These are phyloP conservation scores for Lodderomyces metapsilosis DNA, from an alignment of 1,139 yeast species.

Conservation along the genomic window DNA sequence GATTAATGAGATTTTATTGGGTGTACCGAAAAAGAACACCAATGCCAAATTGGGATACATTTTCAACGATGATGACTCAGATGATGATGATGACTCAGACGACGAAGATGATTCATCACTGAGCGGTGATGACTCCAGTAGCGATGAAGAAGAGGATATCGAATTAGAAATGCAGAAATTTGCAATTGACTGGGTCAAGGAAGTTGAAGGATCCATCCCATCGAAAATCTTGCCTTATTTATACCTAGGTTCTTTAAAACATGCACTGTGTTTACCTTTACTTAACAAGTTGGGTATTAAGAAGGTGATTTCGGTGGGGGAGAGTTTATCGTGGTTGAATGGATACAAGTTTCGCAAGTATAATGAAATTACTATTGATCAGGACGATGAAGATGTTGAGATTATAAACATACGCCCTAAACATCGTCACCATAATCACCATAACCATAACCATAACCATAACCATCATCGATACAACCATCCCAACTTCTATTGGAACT, in stretches of 20 bases:
- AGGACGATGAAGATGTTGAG: slow-evolving; percentile 35
- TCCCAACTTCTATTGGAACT: slow-evolving; percentile 6
- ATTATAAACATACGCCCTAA: slow-evolving; percentile 26
- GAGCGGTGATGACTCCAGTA: slow-evolving; percentile 4
- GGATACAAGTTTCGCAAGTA: slow-evolving; percentile 29
- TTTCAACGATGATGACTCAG: background rate
- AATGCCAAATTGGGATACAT: slow-evolving; percentile 16
- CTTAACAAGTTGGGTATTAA: slow-evolving; percentile 66
- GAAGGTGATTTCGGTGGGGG: slow-evolving; percentile 86
- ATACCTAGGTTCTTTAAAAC: slow-evolving; percentile 80
- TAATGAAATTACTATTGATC: slow-evolving; percentile 25
- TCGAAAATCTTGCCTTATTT: slow-evolving; percentile 77
- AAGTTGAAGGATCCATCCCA: slow-evolving; percentile 64
- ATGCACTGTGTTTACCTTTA: slow-evolving; percentile 72
- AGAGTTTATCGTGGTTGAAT: slow-evolving; percentile 61
- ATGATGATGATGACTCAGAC: slow-evolving; percentile 2
- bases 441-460: too few relatives aligned
- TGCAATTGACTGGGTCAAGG: slow-evolving; percentile 36
- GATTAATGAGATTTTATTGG: slow-evolving; percentile 34
- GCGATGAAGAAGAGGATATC: slow-evolving; percentile 4
- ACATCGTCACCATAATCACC: background rate
- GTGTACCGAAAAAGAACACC: slow-evolving; percentile 16
- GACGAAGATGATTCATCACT: slow-evolving; percentile 2
- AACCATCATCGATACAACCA: too few relatives aligned
- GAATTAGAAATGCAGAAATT: slow-evolving; percentile 1